Percentiles rank a stretch among this genome's conserved stretches.
Evolutionary conservation across 2,329 filamentous ascomycete species (phyloP).

Genomic region (Alternaria sp.): DNA sequence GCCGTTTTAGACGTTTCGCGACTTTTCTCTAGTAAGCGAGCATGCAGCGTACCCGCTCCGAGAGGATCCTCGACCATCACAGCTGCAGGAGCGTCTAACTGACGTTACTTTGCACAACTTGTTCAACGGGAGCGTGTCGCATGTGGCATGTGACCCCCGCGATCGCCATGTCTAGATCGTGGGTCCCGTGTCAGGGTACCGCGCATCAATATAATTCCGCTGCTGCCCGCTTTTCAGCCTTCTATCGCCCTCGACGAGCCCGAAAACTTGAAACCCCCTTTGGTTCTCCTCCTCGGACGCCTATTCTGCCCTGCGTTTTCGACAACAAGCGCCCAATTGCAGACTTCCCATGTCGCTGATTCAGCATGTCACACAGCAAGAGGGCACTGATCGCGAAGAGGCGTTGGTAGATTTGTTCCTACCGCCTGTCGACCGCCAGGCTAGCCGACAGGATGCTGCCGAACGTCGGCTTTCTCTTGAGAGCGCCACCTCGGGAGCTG

Average conservation of each 20-base stretch:
- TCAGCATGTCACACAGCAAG: conserved; percentile 61
- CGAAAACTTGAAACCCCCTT: conserved; percentile 10
- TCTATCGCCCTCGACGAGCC: conserved; percentile 13
- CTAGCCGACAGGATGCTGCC: conserved; percentile 40
- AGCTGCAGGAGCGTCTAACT: neutral
- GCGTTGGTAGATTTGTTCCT: conserved; percentile 49
- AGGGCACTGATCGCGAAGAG: conserved; percentile 59
- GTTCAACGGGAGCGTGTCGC: conserved; percentile 2
- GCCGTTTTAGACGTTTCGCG: conserved; percentile 21
- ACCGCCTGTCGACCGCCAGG: conserved; percentile 45
- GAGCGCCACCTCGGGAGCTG: conserved; percentile 35
- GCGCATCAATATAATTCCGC: conserved; percentile 25
- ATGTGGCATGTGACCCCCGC: conserved; percentile 26
- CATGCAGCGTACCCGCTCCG: conserved; percentile 17
- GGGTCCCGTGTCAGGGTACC: conserved; percentile 26
- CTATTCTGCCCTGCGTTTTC: conserved; percentile 20
- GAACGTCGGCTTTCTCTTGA: conserved; percentile 45
- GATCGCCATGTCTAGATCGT: conserved; percentile 23
- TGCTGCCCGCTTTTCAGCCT: conserved; percentile 23
- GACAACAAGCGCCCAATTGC: conserved; percentile 19
- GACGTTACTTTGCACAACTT: conserved; percentile 9
- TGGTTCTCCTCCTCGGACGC: conserved; percentile 8
- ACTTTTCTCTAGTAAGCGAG: conserved; percentile 24
- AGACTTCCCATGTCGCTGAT: conserved; percentile 58
- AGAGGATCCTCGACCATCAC: conserved; percentile 8